phyloP scores from a whole-genome alignment of 2,329 filamentous ascomycete genomes.

The Cercospora zeina region DNA sequence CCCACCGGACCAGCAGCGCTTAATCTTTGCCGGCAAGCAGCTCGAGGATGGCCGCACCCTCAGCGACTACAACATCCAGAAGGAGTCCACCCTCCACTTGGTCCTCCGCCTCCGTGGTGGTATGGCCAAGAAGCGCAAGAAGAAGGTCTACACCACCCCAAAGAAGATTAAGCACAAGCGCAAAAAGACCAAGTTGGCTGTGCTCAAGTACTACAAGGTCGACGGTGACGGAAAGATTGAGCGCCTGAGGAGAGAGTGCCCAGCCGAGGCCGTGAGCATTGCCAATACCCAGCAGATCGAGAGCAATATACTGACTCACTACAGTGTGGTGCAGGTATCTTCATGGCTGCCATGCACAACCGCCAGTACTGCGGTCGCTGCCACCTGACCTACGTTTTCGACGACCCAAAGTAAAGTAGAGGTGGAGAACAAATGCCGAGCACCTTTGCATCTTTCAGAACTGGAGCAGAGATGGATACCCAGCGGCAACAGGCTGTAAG shows the following conservation, averaged over 20 bases:
- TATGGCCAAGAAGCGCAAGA: slow-evolving; percentile 98
- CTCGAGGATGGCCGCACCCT: slow-evolving; percentile 99
- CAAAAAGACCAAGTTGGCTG: slow-evolving; percentile 99
- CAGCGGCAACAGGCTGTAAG: slow-evolving; percentile 4
- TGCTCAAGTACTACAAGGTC: slow-evolving; percentile 99
- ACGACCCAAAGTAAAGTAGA: slow-evolving; percentile 51
- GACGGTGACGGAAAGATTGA: slow-evolving; percentile 99
- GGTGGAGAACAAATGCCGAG: slow-evolving; percentile 13
- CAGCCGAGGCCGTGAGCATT: slow-evolving; percentile 74
- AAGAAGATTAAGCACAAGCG: slow-evolving; percentile 99
- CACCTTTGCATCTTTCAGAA: background rate
- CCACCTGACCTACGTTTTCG: slow-evolving; percentile 71
- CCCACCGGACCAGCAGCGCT: slow-evolving; percentile 96
- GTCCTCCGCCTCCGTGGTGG: slow-evolving; percentile 98
- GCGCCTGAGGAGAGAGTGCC: slow-evolving; percentile 97
- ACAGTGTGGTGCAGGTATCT: slow-evolving; percentile 98
- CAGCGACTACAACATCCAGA: slow-evolving; percentile 99
- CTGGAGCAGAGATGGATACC: background rate
- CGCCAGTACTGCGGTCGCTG: slow-evolving; percentile 89
- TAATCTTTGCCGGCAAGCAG: slow-evolving; percentile 99
- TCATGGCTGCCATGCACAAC: slow-evolving; percentile 99
- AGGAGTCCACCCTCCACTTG: slow-evolving; percentile 98
- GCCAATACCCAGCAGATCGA: slow-evolving; percentile 10
- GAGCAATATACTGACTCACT: slow-evolving; percentile 16
- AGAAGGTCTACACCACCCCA: slow-evolving; percentile 99